phyloP scores from a whole-genome alignment of 2,329 filamentous ascomycete genomes.

The Botrytis deweyae region DNA sequence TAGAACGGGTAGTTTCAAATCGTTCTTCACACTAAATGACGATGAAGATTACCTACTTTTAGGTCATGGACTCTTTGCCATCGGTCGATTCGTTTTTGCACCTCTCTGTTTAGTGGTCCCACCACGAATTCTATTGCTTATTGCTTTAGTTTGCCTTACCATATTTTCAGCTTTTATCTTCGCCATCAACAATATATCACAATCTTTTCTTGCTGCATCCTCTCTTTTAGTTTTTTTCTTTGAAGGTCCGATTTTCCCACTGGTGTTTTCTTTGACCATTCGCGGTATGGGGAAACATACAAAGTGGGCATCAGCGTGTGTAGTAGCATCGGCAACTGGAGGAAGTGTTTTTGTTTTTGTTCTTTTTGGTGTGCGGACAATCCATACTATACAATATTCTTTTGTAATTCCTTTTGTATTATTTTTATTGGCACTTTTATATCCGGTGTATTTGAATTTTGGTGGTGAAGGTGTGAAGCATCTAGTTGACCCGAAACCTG shows the following conservation, averaged over 20 bases:
- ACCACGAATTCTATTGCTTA: slow-evolving; percentile 67
- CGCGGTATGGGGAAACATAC: slow-evolving; percentile 77
- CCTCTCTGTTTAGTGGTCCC: slow-evolving; percentile 60
- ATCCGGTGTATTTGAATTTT: slow-evolving; percentile 35
- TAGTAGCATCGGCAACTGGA: slow-evolving; percentile 50
- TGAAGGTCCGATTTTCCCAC: slow-evolving; percentile 79
- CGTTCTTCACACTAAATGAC: slow-evolving; percentile 48
- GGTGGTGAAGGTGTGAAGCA: slow-evolving; percentile 26
- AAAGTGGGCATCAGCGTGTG: slow-evolving; percentile 73
- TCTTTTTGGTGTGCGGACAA: slow-evolving; percentile 32
- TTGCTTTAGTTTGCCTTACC: slow-evolving; percentile 60
- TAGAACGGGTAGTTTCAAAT: slow-evolving; percentile 27
- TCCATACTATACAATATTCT: slow-evolving; percentile 28
- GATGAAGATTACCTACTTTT: slow-evolving; percentile 68
- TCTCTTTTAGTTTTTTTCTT: slow-evolving; percentile 73
- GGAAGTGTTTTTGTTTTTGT: slow-evolving; percentile 36
- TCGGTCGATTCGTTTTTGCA: slow-evolving; percentile 69
- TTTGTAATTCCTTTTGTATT: slow-evolving; percentile 36
- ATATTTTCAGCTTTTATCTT: slow-evolving; percentile 53
- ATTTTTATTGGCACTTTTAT: slow-evolving; percentile 30
- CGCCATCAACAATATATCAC: slow-evolving; percentile 45
- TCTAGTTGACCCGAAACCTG: slow-evolving; percentile 33
- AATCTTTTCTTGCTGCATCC: slow-evolving; percentile 54
- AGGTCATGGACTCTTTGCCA: slow-evolving; percentile 69
- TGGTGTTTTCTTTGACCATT: slow-evolving; percentile 77